Evolutionary conservation across 1,284 basidiomycete genomes (phyloP), one percentile per base, ranked within the genome.

Genomic region (Pseudozyma flocculosa): DNA sequence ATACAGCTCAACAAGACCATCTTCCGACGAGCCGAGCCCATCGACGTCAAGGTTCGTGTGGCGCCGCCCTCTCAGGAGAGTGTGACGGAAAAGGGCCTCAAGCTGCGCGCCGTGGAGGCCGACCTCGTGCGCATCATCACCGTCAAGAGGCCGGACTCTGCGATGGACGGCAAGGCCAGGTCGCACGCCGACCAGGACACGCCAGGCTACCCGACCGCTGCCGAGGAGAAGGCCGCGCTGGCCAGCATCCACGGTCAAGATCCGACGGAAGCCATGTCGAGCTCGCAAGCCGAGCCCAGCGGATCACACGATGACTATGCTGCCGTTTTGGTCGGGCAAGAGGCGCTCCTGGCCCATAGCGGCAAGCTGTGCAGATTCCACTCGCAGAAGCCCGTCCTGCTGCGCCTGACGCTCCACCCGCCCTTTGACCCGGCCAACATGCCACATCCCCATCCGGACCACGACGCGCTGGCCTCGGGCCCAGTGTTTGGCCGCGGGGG

Each of bases 311-410:
- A 24, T 18, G 17, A 10, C 3, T 22, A 24, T 18, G 17, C 14
- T 9, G 40, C 29, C 3, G 32, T n/a, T 0, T 30, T 52, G 13
- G 8, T 56, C 23, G 51, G 41, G 0, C 61, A 70, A 21, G 64
- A 73, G 51, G 59, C 69, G 5, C 36, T 75, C n/a, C 48, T 76
- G 10, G 70, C 73, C 4, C 61, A 68, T 39, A 70, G 60, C 19
- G 74, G 74, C 24, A 76, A 76, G 56, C 57, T 71, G 14, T 76
- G 74, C 37, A 69, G 74, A 23, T 75, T 76, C 45, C 61, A 73
- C 34, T 67, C 70, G 10, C 56, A 65, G 22, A 55, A 61, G 2
- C 52, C 74, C 0, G 52, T 76, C 11, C 48, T 71, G 34, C 50
- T 78, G 18, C 59, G 68, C 10, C 48, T 78, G 32, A 50, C 65